Conservation (phyloP, 768 basidiomycete species). For the Psilocybe subaeruginosa region DNA sequence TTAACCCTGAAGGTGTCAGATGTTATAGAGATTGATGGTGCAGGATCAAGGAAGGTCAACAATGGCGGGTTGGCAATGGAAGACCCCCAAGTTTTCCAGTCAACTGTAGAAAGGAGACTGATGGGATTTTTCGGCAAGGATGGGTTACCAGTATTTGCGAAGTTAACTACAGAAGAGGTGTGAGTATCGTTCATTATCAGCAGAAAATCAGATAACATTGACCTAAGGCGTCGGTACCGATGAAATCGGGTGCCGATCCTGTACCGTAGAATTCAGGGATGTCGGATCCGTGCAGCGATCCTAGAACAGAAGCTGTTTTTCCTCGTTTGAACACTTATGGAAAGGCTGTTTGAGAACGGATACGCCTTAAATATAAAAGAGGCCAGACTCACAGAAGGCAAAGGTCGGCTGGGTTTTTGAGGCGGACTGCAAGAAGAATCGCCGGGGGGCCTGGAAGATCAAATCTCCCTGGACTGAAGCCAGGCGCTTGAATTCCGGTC, state of each 20-base stretch:
- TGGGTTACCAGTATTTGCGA: conserved; percentile 15
- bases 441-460: conserved; percentile 36
- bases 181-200: not conserved
- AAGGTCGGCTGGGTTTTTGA: conserved; percentile 14
- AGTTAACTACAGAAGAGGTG: conserved; percentile 16
- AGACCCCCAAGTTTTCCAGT: conserved; percentile 21
- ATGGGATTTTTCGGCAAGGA: conserved; percentile 15
- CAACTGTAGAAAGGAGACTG: conserved; percentile 20
- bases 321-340: conserved; percentile 35
- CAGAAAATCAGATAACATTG: not conserved
- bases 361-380: not conserved
- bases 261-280: conserved; percentile 20
- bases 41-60: conserved; percentile 23
- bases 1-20: conserved; percentile 20
- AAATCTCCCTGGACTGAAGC: conserved; percentile 41
- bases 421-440: conserved; percentile 35
- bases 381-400: conserved; percentile 1
- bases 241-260: conserved; percentile 14
- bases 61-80: conserved; percentile 19
- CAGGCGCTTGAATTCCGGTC: conserved; percentile 44
- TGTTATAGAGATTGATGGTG: conserved; percentile 19
- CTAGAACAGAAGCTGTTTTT: conserved; percentile 28
- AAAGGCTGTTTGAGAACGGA: not conserved
- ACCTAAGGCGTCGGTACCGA: conserved; percentile 22
- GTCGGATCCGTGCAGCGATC: conserved; percentile 22